Evolutionary conservation across 108 stramenopile species (phyloP).

Genomic region (Schizochytrium sp.): DNA sequence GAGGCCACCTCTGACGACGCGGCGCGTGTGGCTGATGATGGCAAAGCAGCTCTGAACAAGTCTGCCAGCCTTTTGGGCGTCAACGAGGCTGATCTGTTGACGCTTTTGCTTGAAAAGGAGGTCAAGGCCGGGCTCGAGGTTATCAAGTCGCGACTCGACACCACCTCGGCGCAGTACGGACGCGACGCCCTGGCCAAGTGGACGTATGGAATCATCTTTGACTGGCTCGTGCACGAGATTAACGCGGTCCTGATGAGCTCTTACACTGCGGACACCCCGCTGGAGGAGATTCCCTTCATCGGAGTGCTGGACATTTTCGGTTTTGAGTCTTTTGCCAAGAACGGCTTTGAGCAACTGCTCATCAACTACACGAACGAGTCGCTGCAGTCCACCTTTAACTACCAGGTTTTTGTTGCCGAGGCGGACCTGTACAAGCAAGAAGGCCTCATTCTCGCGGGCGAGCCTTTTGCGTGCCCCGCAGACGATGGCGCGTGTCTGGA

Average conservation of each 20-base stretch:
- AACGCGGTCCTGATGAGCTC: slow-evolving; percentile 69
- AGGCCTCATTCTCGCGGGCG: slow-evolving; percentile 52
- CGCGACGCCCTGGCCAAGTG: slow-evolving; percentile 90
- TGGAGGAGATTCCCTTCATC: slow-evolving; percentile 16
- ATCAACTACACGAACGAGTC: slow-evolving; percentile 57
- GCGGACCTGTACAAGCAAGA: slow-evolving; percentile 55
- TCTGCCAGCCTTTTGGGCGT: slow-evolving; percentile 73
- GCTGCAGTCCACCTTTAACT: slow-evolving; percentile 62
- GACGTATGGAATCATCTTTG: slow-evolving; percentile 78
- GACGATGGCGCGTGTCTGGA: slow-evolving; percentile 79
- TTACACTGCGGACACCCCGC: background rate
- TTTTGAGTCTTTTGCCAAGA: slow-evolving; percentile 44
- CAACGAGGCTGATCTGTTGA: slow-evolving; percentile 56
- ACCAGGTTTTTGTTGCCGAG: slow-evolving; percentile 53
- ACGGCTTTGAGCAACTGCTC: slow-evolving; percentile 55
- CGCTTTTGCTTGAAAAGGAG: slow-evolving; percentile 66
- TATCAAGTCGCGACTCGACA: slow-evolving; percentile 51
- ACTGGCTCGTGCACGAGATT: slow-evolving; percentile 77
- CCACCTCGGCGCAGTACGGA: slow-evolving; percentile 70
- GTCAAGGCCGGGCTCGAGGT: slow-evolving; percentile 32
- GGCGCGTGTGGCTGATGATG: background rate
- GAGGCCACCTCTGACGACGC: background rate
- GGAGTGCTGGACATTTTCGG: slow-evolving; percentile 48
- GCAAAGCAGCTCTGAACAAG: slow-evolving; percentile 28
- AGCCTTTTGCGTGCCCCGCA: slow-evolving; percentile 68